Conservation (phyloP, 768 basidiomycete species). For the Termitomyces heimii region DNA sequence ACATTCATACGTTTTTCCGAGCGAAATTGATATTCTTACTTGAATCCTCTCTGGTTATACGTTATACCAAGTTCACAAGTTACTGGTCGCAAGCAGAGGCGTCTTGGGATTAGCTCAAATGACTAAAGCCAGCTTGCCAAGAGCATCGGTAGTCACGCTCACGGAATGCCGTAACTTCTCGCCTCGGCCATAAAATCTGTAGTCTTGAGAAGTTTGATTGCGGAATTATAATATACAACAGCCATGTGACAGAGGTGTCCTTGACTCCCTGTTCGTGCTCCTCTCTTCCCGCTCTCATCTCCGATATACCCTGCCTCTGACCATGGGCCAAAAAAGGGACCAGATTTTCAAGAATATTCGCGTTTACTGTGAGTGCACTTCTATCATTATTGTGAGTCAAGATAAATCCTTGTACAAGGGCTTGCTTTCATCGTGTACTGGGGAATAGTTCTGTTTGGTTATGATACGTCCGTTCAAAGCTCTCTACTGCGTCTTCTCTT, state of each 20-base stretch:
- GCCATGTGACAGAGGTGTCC: neutral
- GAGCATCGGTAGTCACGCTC: neutral
- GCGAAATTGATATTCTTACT: neutral
- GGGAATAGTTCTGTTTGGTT: constrained; percentile 20
- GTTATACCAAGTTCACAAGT: neutral
- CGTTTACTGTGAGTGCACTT: constrained; percentile 12
- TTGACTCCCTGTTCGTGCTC: constrained; percentile 19
- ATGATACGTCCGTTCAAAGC: constrained; percentile 17
- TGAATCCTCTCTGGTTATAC: neutral
- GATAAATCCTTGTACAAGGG: constrained; percentile 5
- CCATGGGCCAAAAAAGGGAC: neutral
- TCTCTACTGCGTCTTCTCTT: neutral
- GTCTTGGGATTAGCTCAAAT: neutral
- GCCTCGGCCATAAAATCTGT: neutral
- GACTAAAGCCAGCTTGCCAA: neutral
- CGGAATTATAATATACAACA: neutral
- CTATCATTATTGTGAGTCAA: neutral
- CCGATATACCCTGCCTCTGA: neutral
- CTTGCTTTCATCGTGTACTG: constrained; percentile 20
- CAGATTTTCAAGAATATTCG: constrained; percentile 15
- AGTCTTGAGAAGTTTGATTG: neutral
- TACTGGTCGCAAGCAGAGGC: neutral
- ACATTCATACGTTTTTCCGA: neutral
- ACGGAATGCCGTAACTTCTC: neutral
- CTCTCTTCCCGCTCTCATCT: neutral